Evolutionary conservation across 2,329 filamentous ascomycete species (phyloP).

Genomic region (Hypoxylon sp.): DNA sequence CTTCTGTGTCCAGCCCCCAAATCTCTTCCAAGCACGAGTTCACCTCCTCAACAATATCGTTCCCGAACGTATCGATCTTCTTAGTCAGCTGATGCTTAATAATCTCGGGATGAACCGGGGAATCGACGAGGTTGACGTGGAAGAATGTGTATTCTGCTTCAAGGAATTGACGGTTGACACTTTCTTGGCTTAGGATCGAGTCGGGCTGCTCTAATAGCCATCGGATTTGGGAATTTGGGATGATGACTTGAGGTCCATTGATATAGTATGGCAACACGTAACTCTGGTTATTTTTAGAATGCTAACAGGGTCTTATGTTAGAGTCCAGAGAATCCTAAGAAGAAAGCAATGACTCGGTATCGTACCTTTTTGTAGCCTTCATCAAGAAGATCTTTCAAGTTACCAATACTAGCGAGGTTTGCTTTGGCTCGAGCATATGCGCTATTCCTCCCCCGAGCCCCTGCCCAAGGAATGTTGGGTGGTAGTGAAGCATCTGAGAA

Average conservation of each 20-base stretch:
- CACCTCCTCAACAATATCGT: slow-evolving; percentile 54
- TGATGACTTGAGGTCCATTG: slow-evolving; percentile 55
- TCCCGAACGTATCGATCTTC: slow-evolving; percentile 50
- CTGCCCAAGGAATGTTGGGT: slow-evolving; percentile 50
- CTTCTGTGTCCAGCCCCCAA: slow-evolving; percentile 52
- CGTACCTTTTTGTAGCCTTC: slow-evolving; percentile 52
- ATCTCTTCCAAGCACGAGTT: slow-evolving; percentile 48
- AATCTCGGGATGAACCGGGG: slow-evolving; percentile 54
- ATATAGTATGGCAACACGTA: slow-evolving; percentile 55
- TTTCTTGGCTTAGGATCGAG: slow-evolving; percentile 53
- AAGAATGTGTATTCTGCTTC: slow-evolving; percentile 55
- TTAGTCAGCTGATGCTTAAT: slow-evolving; percentile 55
- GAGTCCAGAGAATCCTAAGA: neutral
- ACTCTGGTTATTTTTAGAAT: slow-evolving; percentile 50
- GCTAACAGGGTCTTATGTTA: slow-evolving; percentile 42
- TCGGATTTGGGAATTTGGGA: slow-evolving; percentile 50
- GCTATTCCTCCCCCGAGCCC: slow-evolving; percentile 32
- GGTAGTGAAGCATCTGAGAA: slow-evolving; percentile 50
- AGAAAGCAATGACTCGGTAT: neutral
- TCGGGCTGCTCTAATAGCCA: slow-evolving; percentile 56
- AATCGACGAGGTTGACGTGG: slow-evolving; percentile 51
- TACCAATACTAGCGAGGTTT: slow-evolving; percentile 50
- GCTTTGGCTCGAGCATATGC: slow-evolving; percentile 46
- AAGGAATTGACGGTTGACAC: slow-evolving; percentile 55
- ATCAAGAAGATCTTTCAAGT: slow-evolving; percentile 49